Base-by-base conservation (phyloP, 371 early-diverging fungal genomes). In the Funneliformis caledonium region DNA sequence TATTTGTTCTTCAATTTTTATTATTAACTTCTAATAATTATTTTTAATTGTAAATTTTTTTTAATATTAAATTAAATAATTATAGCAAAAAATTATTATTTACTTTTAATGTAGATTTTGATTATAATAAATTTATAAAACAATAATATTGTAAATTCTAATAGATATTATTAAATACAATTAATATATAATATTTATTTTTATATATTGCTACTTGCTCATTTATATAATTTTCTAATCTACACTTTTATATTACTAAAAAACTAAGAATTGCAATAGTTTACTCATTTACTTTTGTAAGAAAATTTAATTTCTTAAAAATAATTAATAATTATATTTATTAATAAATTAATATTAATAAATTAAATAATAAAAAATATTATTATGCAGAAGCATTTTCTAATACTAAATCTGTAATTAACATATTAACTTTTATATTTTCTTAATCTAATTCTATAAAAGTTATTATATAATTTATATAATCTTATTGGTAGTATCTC, bases 91-190 rank as follows among this genome's bases (percentile, higher is more conserved):
- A 64, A 65, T 50, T 2, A 12, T 33, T 3, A 75, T 62, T 75
- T 75, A 75, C 76, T 75, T 59, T 75, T 37, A 75, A 43, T 11
- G 62, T 22, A 16, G 50, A 33, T 22, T 43, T 19, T 33, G 62
- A 37, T 43, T 60, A n/a, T 19, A 75, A 37, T n/a, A 75, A 43
- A 43, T 43, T 75, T 42, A 12, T 10, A 61, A 59, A 61, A 75
- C 76, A 60, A 75, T 75, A 61, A 75, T 42, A 75, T 42, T 60
- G n/a, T 7, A n/a, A 60, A 60, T 75, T 75, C 45, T n/a, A 75
- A 19, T 61, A 7, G 19, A 61, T 61, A 37, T 59, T n/a, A 75
- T 47, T 37, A 0, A 61, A 45, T 33, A 31, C 12, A 42, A 61
- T n/a, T 16, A 75, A 43, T 4, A 37, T 10, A 16, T 60, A 37